Percentiles rank a stretch among this genome's conserved stretches.
These are phyloP conservation scores for Terfezia boudieri DNA, from an alignment of 495 filamentous ascomycete genomes.

Conservation along the genomic window DNA sequence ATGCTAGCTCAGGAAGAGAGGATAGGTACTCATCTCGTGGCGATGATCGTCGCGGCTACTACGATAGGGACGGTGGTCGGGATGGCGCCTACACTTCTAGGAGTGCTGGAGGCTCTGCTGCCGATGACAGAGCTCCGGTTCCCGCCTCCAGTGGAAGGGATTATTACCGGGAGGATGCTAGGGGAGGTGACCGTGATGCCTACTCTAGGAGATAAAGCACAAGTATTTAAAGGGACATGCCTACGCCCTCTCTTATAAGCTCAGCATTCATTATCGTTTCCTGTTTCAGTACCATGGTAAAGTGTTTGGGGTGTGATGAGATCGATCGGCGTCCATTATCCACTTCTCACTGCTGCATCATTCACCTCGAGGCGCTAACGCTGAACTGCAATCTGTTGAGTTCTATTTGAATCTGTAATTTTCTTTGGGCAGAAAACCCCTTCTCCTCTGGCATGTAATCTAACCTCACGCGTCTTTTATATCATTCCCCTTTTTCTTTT, in stretches of 20 bases:
- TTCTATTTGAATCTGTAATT: no score
- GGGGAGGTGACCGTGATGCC: background rate
- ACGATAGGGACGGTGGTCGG: slow-evolving; percentile 26
- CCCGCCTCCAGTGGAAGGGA: background rate
- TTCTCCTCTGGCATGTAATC: background rate
- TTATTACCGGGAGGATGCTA: background rate
- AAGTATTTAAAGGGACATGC: background rate
- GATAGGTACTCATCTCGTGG: slow-evolving; percentile 38
- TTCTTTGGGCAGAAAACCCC: no score
- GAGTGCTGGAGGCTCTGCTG: background rate
- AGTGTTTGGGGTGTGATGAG: background rate
- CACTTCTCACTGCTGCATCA: background rate
- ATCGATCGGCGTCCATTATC: background rate
- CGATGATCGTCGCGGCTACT: slow-evolving; percentile 27
- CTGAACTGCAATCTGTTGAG: no score
- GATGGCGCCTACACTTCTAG: slow-evolving; percentile 21
- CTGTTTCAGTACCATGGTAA: background rate
- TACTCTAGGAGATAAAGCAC: background rate
- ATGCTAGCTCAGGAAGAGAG: slow-evolving; percentile 33
- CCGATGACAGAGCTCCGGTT: background rate
- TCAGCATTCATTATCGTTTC: background rate
- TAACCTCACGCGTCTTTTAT: background rate
- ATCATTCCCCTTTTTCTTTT: background rate
- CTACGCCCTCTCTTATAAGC: background rate
- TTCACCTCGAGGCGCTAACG: no score